Evolutionary conservation across 1,284 basidiomycete species (phyloP).

Genomic region (Inonotus obliquus): DNA sequence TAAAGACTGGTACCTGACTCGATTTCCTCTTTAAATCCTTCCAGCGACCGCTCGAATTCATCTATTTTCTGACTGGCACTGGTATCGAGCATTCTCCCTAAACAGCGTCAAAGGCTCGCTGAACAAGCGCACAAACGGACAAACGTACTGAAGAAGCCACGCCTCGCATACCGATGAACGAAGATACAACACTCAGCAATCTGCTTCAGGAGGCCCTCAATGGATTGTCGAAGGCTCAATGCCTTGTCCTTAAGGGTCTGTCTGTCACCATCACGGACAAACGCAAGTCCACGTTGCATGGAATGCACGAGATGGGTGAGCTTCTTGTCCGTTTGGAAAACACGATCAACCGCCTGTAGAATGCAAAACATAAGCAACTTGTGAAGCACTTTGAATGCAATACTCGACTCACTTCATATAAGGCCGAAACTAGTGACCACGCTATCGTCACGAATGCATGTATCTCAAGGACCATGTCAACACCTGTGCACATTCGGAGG

Average conservation of each 20-base stretch:
- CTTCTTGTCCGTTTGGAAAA: not conserved
- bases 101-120: not conserved
- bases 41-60: not conserved
- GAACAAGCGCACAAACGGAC: not conserved
- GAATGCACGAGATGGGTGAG: constrained; percentile 5
- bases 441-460: not conserved
- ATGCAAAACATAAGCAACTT: not conserved
- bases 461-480: not conserved
- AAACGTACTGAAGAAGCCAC: constrained; percentile 7
- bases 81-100: not conserved
- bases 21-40: not conserved
- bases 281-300: constrained; percentile 7
- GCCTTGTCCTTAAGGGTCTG: not conserved
- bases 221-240: not conserved
- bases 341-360: not conserved
- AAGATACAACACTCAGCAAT: constrained; percentile 14
- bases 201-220: constrained; percentile 5
- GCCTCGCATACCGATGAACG: constrained; percentile 9
- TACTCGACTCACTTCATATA: not conserved
- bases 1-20: not conserved
- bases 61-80: not conserved
- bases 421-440: not conserved
- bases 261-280: constrained; percentile 6
- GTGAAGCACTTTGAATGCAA: not conserved
- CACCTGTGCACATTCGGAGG: not conserved